phyloP scores from a whole-genome alignment of 2,329 filamentous ascomycete genomes.

The Aspergillus ibericus region DNA sequence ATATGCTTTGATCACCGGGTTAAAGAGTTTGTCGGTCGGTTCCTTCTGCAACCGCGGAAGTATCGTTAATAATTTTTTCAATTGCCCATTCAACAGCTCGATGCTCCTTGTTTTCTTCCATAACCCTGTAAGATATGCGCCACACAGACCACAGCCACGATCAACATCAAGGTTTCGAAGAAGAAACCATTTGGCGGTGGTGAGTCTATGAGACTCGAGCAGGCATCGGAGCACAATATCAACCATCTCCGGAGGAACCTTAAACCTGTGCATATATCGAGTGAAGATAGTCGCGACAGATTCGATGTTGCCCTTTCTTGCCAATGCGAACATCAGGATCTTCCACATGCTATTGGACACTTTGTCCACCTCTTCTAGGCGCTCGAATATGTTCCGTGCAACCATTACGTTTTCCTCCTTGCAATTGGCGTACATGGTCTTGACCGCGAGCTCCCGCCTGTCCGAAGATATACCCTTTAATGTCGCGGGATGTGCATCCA shows the following conservation, averaged over 20 bases:
- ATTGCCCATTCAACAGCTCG: slow-evolving; percentile 36
- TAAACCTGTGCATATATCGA: slow-evolving; percentile 27
- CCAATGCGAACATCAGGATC: slow-evolving; percentile 36
- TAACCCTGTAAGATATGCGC: slow-evolving; percentile 38
- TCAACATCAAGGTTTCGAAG: slow-evolving; percentile 35
- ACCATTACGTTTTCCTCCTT: slow-evolving; percentile 39
- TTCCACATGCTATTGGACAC: slow-evolving; percentile 39
- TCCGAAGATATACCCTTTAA: slow-evolving; percentile 25
- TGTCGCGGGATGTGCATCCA: slow-evolving; percentile 26
- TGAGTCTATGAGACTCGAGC: slow-evolving; percentile 39
- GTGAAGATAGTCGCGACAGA: slow-evolving; percentile 37
- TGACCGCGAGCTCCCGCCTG: slow-evolving; percentile 31
- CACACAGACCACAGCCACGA: slow-evolving; percentile 34
- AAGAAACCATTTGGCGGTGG: slow-evolving; percentile 39
- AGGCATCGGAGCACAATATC: slow-evolving; percentile 39
- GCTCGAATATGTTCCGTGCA: slow-evolving; percentile 38
- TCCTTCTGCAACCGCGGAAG: slow-evolving; percentile 30
- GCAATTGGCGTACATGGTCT: slow-evolving; percentile 39
- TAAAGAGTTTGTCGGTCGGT: slow-evolving; percentile 42
- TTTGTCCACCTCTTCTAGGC: slow-evolving; percentile 33
- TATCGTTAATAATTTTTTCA: slow-evolving; percentile 30
- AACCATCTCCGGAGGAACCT: slow-evolving; percentile 31
- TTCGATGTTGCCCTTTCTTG: slow-evolving; percentile 38
- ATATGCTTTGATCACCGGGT: slow-evolving; percentile 42
- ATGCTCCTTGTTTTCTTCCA: slow-evolving; percentile 43